Percentiles rank a stretch among this genome's conserved stretches.
Evolutionary conservation across 192 early-diverging fungal genomes (phyloP).

Genomic region (Rhizoclosmatium sp.): DNA sequence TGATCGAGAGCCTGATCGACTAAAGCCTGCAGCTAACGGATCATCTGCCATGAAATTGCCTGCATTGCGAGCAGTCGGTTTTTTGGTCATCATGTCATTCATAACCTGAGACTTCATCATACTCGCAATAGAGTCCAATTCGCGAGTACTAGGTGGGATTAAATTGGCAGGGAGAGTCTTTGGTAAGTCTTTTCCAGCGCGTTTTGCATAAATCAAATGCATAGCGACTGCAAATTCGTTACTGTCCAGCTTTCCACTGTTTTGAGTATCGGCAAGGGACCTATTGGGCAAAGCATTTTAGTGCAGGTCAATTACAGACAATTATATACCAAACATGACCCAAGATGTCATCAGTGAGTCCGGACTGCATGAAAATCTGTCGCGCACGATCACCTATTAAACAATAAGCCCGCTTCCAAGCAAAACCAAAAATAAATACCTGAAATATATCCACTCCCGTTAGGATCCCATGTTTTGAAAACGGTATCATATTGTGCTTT

Average conservation of each 20-base stretch:
- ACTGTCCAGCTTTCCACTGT: constrained; percentile 86
- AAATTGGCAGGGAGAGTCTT: constrained; percentile 80
- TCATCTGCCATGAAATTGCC: constrained; percentile 37
- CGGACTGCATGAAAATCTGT: constrained; percentile 78
- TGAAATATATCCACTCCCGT: constrained; percentile 70
- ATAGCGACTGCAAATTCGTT: constrained; percentile 98
- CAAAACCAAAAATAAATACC: constrained; percentile 43
- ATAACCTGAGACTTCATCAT: constrained; percentile 72
- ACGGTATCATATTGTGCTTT: constrained; percentile 65
- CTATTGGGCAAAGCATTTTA: constrained; percentile 39
- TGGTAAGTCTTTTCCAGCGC: constrained; percentile 85
- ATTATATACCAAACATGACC: constrained; percentile 77
- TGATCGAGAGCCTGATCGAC: constrained; percentile 16
- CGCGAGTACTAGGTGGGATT: constrained; percentile 84
- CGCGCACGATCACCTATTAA: constrained; percentile 64
- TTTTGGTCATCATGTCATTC: constrained; percentile 62
- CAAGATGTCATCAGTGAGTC: constrained; percentile 71
- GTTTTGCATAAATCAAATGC: constrained; percentile 91
- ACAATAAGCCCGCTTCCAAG: background rate
- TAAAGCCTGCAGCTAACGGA: constrained; percentile 36
- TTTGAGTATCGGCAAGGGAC: constrained; percentile 79
- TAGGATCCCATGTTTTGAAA: constrained; percentile 79
- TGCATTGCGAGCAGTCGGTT: constrained; percentile 5
- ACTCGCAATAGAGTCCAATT: constrained; percentile 70
- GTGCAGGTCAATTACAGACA: background rate